Base-by-base conservation (phyloP, 139 green algal genomes). In the Coccomyxa sp. region DNA sequence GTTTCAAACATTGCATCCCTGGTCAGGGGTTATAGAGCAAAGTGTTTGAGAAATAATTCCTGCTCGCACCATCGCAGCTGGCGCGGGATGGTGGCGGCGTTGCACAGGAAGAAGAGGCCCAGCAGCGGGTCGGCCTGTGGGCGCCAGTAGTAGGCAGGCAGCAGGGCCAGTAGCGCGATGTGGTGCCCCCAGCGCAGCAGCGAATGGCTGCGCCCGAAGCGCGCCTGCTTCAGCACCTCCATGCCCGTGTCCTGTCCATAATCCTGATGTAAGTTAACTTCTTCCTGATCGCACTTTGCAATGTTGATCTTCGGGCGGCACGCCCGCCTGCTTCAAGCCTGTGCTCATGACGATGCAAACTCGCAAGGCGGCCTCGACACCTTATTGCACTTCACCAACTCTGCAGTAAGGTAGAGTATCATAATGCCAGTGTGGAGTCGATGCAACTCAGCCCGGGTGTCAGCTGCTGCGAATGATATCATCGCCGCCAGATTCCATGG, bases 131-230 rank as follows among this genome's bases (percentile, higher is more conserved):
- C 76, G 13, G 0, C 30, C 31, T 63, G 76, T 3, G 21, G 30
- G 30, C 59, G n/a, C 31, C 21, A 63, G 76, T 80, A 80, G 76
- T 80, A 80, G 1, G 15, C 58, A 13, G 76, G 76, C 76, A 80
- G 76, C 17, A 17, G 13, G 25, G 25, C 14, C 76, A 80, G 76
- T 0, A 80, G 1, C 17, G 12, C 30, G 27, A 80, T 27, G 32
- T 80, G 76, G 31, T 80, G 76, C 27, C 58, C 17, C 76, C 13
- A 80, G 31, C 32, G 14, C 31, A 80, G 76, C 76, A 60, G 32
- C 16, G 13, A 17, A 1, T 25, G 25, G 76, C 76, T 80, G 14
- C 32, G 17, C 7, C 31, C 30, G 32, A 80, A 80, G 31, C 31
- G 31, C 15, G 16, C 30, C 76, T 80, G 76, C 76, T 59, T 80